A percentile compares a stretch with the other conserved stretches of the same genome.
Evolutionary conservation across 225 moss, liverwort and hornwort genomes (phyloP).

Genomic region (Sphagnum tenellum): DNA sequence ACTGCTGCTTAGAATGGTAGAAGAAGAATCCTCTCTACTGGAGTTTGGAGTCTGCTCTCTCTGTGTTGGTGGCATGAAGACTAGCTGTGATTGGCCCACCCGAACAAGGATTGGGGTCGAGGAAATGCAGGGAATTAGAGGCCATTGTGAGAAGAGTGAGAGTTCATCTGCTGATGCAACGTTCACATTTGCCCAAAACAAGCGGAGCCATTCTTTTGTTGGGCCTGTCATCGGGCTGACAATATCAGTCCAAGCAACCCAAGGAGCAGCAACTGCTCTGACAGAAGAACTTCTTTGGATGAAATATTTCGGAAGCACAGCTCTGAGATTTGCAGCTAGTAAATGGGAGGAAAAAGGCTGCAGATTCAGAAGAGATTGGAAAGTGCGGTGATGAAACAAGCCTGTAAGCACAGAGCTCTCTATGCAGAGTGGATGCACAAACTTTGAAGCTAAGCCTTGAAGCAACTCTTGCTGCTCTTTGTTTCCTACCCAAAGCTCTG

Average conservation of each 20-base stretch:
- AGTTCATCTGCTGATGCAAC: slow-evolving; percentile 46
- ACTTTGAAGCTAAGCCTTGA: slow-evolving; percentile 44
- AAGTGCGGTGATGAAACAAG: slow-evolving; percentile 45
- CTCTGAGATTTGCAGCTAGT: slow-evolving; percentile 55
- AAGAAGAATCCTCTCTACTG: slow-evolving; percentile 7
- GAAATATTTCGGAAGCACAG: slow-evolving; percentile 62
- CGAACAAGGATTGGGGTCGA: slow-evolving; percentile 54
- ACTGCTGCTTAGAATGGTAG: not conserved
- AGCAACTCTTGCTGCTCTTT: slow-evolving; percentile 72
- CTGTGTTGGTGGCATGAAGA: slow-evolving; percentile 65
- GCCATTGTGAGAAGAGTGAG: slow-evolving; percentile 56
- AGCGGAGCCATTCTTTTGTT: slow-evolving; percentile 61
- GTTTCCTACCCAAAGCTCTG: slow-evolving; percentile 75
- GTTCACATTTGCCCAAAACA: slow-evolving; percentile 67
- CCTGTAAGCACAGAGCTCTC: slow-evolving; percentile 54
- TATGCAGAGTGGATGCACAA: slow-evolving; percentile 68
- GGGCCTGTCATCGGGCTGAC: slow-evolving; percentile 31
- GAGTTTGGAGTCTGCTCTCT: slow-evolving; percentile 8
- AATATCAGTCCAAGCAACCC: slow-evolving; percentile 60
- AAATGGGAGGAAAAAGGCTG: slow-evolving; percentile 59
- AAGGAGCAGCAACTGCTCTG: slow-evolving; percentile 33
- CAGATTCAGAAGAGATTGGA: slow-evolving; percentile 49
- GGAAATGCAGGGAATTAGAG: slow-evolving; percentile 61
- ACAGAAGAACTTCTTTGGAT: slow-evolving; percentile 31
- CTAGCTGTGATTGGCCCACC: slow-evolving; percentile 55